Base-by-base conservation (phyloP, 257 asterid genomes). In the Plantago elongata region DNA sequence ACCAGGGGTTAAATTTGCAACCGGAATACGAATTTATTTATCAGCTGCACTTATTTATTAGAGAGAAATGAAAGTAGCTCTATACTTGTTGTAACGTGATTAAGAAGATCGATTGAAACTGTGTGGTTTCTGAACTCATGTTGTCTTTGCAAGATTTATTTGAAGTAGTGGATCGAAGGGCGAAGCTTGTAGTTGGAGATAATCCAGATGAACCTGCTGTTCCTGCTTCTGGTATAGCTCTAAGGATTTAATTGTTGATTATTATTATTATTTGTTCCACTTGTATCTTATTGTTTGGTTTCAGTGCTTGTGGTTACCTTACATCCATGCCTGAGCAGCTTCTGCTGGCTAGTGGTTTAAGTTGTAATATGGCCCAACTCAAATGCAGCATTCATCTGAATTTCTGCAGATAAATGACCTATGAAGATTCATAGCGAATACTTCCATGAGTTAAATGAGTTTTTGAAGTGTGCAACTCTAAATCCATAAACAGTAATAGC, bases 81-180 rank as follows among this genome's bases (percentile, higher is more conserved):
- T n/a, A n/a, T n/a, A n/a, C n/a, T n/a, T n/a, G n/a, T n/a, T n/a
- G n/a, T n/a, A 60, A 17, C 7, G 9, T 51, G 12, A 51, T 18
- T n/a, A 9, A 30, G 22, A 65, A 44, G 61, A 49, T 22, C 27
- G 15, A 15, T 34, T 10, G 50, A 56, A 51, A 4, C 15, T 37
- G 5, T 62, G 11, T 27, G 54, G 54, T 56, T 68, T 13, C n/a
- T n/a, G n/a, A n/a, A 22, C 27, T 74, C 63, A 30, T 47, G 60
- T n/a, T 45, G 10, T 69, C 48, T 61, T 73, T 47, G 49, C 66
- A 79, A 93, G 99, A 87, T 84, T 77, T 93, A 71, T 87, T 93
- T 75, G 99, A 93, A 66, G 99, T 87, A 56, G 99, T 93, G 61
- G 99, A 93, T 64, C 80, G 95, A 22, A 82, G 84, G 81, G 99